Conservation (phyloP, 2,329 filamentous ascomycete species). For the Tolypocladium paradoxum region DNA sequence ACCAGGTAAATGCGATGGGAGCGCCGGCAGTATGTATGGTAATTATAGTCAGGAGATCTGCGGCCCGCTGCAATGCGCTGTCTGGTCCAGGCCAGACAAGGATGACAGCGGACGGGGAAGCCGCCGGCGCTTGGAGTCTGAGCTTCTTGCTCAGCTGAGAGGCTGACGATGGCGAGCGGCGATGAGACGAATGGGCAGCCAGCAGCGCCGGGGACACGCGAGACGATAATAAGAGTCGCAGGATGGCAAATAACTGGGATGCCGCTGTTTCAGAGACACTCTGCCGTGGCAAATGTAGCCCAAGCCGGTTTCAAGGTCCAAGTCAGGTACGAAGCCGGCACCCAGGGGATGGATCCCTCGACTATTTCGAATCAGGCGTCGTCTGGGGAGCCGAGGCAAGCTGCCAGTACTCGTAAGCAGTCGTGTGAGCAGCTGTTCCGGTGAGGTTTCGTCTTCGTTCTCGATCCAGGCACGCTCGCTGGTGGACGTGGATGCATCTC, state of each 20-base stretch:
- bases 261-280: not conserved
- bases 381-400: not conserved
- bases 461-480: not conserved
- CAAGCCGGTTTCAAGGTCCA: not conserved
- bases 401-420: not conserved
- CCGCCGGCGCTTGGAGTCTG: not conserved
- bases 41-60: not conserved
- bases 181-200: not conserved
- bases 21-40: not conserved
- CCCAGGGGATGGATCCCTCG: not conserved
- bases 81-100: not conserved
- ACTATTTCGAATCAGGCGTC: not conserved
- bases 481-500: not conserved
- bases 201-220: not conserved
- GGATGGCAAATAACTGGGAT: not conserved
- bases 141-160: not conserved
- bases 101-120: not conserved
- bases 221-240: not conserved
- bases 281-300: not conserved
- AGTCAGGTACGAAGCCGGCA: not conserved
- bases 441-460: not conserved
- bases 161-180: not conserved
- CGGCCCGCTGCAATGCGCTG: not conserved
- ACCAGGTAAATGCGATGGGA: not conserved
- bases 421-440: not conserved